These are phyloP conservation scores for Benincasa hispida DNA, from an alignment of 306 rosid species.

Conservation along the genomic window DNA sequence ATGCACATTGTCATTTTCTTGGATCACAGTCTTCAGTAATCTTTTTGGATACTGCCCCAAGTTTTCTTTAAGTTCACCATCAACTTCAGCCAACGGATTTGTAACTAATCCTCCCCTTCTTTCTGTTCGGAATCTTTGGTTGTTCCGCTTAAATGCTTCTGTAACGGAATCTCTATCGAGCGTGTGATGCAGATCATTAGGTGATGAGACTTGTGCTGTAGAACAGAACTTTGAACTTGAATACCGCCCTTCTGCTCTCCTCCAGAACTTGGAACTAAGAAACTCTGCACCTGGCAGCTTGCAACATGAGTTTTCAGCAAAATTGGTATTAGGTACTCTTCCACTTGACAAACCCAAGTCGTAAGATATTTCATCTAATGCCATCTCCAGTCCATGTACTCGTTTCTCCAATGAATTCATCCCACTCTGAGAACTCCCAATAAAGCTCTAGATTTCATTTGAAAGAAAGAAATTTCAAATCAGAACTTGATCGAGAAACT, in stretches of 20 bases:
- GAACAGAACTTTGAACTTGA: slow-evolving; percentile 40
- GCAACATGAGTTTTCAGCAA: slow-evolving; percentile 67
- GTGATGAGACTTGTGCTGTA: slow-evolving; percentile 30
- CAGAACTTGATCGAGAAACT: neutral
- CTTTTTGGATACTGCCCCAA: slow-evolving; percentile 20
- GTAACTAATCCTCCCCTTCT: slow-evolving; percentile 24
- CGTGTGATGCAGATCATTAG: slow-evolving; percentile 19
- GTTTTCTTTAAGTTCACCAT: slow-evolving; percentile 19
- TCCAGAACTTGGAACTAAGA: slow-evolving; percentile 89
- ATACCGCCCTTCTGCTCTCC: slow-evolving; percentile 56
- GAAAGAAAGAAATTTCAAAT: slow-evolving; percentile 11
- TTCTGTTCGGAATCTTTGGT: slow-evolving; percentile 38
- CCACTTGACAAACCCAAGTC: slow-evolving; percentile 74
- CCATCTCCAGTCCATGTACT: slow-evolving; percentile 78
- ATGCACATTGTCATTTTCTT: slow-evolving; percentile 27
- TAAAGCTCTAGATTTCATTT: slow-evolving; percentile 57
- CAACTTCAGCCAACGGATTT: slow-evolving; percentile 30
- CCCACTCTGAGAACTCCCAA: slow-evolving; percentile 88
- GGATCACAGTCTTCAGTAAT: slow-evolving; percentile 20
- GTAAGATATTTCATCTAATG: slow-evolving; percentile 78
- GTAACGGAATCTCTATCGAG: slow-evolving; percentile 23
- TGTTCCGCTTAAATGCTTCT: slow-evolving; percentile 20
- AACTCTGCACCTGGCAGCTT: slow-evolving; percentile 90
- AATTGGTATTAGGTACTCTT: slow-evolving; percentile 31
- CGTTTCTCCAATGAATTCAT: slow-evolving; percentile 82